phyloP scores from a whole-genome alignment of 129 eudicot species.

The Lonicera japonica region DNA sequence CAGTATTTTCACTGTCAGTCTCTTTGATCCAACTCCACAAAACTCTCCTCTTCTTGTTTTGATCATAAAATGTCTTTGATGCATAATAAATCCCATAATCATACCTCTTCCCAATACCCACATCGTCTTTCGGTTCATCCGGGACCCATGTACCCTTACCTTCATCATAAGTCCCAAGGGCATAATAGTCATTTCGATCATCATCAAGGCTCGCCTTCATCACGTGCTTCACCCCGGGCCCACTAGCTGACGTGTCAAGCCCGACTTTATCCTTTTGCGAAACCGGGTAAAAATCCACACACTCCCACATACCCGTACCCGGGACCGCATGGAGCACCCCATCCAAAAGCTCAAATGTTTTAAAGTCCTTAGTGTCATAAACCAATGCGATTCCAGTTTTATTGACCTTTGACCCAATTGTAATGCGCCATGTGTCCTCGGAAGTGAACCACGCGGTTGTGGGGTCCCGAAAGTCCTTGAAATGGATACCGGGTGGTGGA shows the following conservation, averaged over 20 bases:
- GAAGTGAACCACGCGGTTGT: conserved; percentile 80
- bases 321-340: conserved; percentile 57
- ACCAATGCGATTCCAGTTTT: conserved; percentile 67
- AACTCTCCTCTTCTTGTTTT: conserved; percentile 59
- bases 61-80: conserved; percentile 80
- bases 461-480: conserved; percentile 73
- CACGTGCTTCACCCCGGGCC: conserved; percentile 59
- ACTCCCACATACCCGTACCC: conserved; percentile 93
- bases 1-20: conserved; percentile 51
- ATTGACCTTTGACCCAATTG: conserved; percentile 65
- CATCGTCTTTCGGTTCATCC: conserved; percentile 56
- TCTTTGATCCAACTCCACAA: conserved; percentile 85
- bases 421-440: conserved; percentile 68
- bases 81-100: conserved; percentile 82
- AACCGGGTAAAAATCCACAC: conserved; percentile 77
- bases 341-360: conserved; percentile 34
- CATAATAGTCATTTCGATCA: conserved; percentile 63
- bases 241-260: conserved; percentile 56
- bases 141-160: conserved; percentile 50
- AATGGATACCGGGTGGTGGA: conserved; percentile 65
- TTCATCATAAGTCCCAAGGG: conserved; percentile 63
- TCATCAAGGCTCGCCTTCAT: conserved; percentile 76
- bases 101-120: conserved; percentile 67
- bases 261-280: conserved; percentile 40
- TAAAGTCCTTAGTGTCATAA: conserved; percentile 65